Base-by-base conservation (phyloP, 163 green algal species). In the Coccomyxa subellipsoidea region DNA sequence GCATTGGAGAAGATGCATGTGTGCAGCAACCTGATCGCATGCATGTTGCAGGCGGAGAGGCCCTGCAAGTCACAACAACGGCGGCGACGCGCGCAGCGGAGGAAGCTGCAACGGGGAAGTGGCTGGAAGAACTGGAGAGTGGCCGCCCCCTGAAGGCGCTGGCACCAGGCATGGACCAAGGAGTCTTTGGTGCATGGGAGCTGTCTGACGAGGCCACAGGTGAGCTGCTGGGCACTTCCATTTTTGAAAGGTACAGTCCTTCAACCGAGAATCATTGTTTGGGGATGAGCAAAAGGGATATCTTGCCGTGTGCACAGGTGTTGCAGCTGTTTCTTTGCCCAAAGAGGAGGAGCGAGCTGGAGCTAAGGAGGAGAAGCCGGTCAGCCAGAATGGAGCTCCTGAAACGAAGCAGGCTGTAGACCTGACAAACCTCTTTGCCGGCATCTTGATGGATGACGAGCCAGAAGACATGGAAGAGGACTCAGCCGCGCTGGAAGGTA, bases 111-210 rank as follows among this genome's bases (percentile, higher is more conserved):
- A 92, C 80, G 10, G 91, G 91, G 0, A 37, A 69, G 0, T 95
- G 92, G 92, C 79, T 92, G 38, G 59, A 31, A 6, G 73, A 91
- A 80, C 66, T 91, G n/a, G 83, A 88, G 35, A 37, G 78, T 12
- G 39, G 70, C 32, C 39, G 32, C 8, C 69, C 83, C 69, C 86
- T 89, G 38, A 70, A 75, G 1, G 85, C 87, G 15, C 27, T 78
- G 37, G 80, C 89, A 0, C 92, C 92, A 12, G 92, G 92, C 9
- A 85, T 95, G 80, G 38, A 21, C 9, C 54, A 73, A 0, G 91
- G 91, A n/a, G 35, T 89, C 47, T 95, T 94, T 86, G 91, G 91
- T 25, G 84, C 81, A 7, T 95, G 91, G 91, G 84, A 78, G 0
- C n/a, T 80, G 29, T 78, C 79, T 31, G 84, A 81, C 4, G 47